A percentile compares a stretch with the other conserved stretches of the same genome.
phyloP scores from a whole-genome alignment of 352 stramenopile species.

The Phytophthora cactorum region DNA sequence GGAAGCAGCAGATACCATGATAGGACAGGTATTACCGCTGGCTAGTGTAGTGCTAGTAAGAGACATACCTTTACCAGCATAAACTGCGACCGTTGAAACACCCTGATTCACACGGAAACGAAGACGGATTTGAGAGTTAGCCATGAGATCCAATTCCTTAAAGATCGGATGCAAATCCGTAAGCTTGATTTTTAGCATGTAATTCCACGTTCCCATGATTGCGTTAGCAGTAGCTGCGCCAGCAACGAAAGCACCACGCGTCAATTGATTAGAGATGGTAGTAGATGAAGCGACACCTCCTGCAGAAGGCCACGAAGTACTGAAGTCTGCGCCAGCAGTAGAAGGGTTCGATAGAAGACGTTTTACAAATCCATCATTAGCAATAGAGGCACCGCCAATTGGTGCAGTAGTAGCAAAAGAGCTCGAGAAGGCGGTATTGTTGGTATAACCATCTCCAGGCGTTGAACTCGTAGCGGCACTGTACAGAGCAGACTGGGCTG shows the following conservation, averaged over 20 bases:
- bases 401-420: not conserved
- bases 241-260: not conserved
- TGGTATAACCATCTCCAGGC: too few relatives aligned
- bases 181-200: too few relatives aligned
- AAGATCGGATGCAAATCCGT: too few relatives aligned
- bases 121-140: not conserved
- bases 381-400: not conserved
- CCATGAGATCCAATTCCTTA: not conserved
- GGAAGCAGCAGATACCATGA: not conserved
- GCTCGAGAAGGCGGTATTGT: too few relatives aligned
- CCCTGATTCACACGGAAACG: slow-evolving; percentile 1
- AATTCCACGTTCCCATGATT: slow-evolving; percentile 3
- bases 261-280: too few relatives aligned
- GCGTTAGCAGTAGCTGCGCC: not conserved
- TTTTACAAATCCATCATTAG: not conserved
- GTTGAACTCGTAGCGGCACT: too few relatives aligned
- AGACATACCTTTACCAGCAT: not conserved
- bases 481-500: too few relatives aligned
- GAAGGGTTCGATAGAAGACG: too few relatives aligned
- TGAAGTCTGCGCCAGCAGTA: not conserved
- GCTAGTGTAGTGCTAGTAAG: not conserved
- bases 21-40: not conserved
- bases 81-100: not conserved
- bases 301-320: not conserved
- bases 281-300: too few relatives aligned